Percentiles rank a stretch among this genome's conserved stretches.
Evolutionary conservation across 2,329 filamentous ascomycete genomes (phyloP).

Genomic region (Curvularia hawaiiensis): DNA sequence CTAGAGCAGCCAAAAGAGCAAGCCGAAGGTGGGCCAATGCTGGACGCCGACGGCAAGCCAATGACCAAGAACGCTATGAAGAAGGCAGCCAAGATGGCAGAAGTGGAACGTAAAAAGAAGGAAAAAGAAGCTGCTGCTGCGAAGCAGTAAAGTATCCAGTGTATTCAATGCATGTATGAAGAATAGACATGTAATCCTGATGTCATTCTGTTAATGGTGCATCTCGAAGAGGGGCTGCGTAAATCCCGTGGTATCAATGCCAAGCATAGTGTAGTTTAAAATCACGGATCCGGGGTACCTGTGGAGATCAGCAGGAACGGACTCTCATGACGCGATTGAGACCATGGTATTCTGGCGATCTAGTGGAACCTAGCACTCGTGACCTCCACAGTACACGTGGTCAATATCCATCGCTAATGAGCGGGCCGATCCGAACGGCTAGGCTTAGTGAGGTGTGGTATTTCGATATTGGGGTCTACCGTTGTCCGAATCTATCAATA

Average conservation of each 20-base stretch:
- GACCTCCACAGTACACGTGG: not conserved
- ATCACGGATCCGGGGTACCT: not conserved
- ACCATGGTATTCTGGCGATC: not conserved
- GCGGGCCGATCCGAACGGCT: not conserved
- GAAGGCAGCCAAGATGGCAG: conserved; percentile 40
- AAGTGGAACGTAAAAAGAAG: conserved; percentile 44
- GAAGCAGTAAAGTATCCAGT: conserved; percentile 18
- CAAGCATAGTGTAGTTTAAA: not conserved
- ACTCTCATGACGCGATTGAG: not conserved
- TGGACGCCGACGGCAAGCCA: conserved; percentile 41
- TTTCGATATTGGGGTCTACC: not conserved
- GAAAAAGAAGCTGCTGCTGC: conserved; percentile 40
- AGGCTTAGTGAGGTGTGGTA: not conserved
- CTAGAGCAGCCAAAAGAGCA: conserved; percentile 25
- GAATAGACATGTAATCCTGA: conserved; percentile 10
- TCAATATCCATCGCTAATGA: not conserved
- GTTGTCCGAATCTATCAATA: not conserved
- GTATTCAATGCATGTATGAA: not conserved
- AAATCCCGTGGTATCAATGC: not conserved
- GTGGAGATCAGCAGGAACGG: not conserved
- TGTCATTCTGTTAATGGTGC: not conserved
- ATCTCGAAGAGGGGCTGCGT: not conserved
- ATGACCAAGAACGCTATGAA: conserved; percentile 45
- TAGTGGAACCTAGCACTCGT: not conserved
- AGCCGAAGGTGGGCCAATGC: conserved; percentile 13